phyloP scores from a whole-genome alignment of 2,329 filamentous ascomycete genomes.

The Aquanectria penicillioides region DNA sequence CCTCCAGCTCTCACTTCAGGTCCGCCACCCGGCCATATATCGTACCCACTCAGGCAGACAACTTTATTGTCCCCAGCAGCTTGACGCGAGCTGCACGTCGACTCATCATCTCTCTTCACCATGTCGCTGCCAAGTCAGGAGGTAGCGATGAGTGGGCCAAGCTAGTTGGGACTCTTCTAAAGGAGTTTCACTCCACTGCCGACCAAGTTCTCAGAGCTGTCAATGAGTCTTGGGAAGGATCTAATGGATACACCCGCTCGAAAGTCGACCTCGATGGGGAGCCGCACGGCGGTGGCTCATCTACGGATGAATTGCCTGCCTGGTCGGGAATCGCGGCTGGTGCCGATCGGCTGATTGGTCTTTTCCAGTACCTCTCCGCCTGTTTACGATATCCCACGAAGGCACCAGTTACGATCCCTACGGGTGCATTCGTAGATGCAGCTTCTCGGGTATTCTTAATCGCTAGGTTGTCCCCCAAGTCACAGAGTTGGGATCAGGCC shows the following conservation, averaged over 20 bases:
- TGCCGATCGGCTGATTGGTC: constrained; percentile 71
- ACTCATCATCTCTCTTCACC: constrained; percentile 77
- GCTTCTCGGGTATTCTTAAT: constrained; percentile 76
- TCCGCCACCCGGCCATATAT: constrained; percentile 68
- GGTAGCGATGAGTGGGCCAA: constrained; percentile 82
- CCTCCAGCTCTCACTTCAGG: constrained; percentile 75
- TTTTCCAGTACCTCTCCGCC: constrained; percentile 72
- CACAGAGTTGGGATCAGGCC: constrained; percentile 58
- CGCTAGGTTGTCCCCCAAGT: constrained; percentile 59
- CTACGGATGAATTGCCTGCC: constrained; percentile 63
- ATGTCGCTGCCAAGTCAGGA: constrained; percentile 83
- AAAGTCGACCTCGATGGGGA: constrained; percentile 57
- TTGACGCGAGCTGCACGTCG: constrained; percentile 69
- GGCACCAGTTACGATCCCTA: constrained; percentile 70
- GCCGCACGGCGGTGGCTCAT: constrained; percentile 57
- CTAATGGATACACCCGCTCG: constrained; percentile 59
- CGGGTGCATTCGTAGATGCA: constrained; percentile 75
- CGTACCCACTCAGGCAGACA: constrained; percentile 69
- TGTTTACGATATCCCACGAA: constrained; percentile 74
- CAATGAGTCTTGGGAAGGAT: constrained; percentile 83
- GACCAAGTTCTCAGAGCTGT: constrained; percentile 83
- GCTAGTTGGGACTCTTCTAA: constrained; percentile 69
- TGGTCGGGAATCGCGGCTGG: constrained; percentile 85
- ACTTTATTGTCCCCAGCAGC: constrained; percentile 57
- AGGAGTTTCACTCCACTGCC: constrained; percentile 74